Conservation (phyloP, 1,284 basidiomycete genomes). For the Sanghuangporus baumii region DNA sequence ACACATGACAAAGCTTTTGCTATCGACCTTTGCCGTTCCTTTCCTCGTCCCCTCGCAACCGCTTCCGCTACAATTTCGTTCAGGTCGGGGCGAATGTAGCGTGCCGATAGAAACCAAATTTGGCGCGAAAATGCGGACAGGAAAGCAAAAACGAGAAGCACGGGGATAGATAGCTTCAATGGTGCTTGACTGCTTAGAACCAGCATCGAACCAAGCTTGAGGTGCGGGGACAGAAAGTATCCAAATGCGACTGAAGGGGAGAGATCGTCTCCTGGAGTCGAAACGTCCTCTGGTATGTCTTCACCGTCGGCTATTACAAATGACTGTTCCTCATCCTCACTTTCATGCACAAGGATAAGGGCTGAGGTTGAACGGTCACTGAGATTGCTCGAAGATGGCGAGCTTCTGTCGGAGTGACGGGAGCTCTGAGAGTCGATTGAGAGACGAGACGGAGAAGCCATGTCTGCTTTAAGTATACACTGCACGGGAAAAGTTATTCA, state of each 20-base stretch:
- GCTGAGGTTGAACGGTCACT: constrained; percentile 9
- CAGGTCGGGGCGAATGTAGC: constrained; percentile 57
- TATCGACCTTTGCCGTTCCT: constrained; percentile 35
- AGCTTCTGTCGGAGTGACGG: not conserved
- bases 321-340: constrained; percentile 13
- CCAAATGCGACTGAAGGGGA: constrained; percentile 54
- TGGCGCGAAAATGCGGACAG: constrained; percentile 58
- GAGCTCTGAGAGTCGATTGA: constrained; percentile 10
- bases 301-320: constrained; percentile 11
- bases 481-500: not conserved
- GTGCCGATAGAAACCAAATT: constrained; percentile 67
- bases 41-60: constrained; percentile 50
- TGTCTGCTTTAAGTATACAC: constrained; percentile 1
- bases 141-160: constrained; percentile 46
- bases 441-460: constrained; percentile 4
- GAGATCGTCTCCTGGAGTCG: constrained; percentile 29
- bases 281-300: not conserved
- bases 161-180: constrained; percentile 44
- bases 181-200: constrained; percentile 43
- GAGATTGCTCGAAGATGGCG: not conserved
- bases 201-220: constrained; percentile 64
- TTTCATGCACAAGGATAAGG: constrained; percentile 16
- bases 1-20: constrained; percentile 38
- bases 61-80: constrained; percentile 59
- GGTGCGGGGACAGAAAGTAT: constrained; percentile 61